Evolutionary conservation across 2,329 filamentous ascomycete species (phyloP), one percentile per base, ranked within the genome.

Genomic region (Apiospora arundinis): DNA sequence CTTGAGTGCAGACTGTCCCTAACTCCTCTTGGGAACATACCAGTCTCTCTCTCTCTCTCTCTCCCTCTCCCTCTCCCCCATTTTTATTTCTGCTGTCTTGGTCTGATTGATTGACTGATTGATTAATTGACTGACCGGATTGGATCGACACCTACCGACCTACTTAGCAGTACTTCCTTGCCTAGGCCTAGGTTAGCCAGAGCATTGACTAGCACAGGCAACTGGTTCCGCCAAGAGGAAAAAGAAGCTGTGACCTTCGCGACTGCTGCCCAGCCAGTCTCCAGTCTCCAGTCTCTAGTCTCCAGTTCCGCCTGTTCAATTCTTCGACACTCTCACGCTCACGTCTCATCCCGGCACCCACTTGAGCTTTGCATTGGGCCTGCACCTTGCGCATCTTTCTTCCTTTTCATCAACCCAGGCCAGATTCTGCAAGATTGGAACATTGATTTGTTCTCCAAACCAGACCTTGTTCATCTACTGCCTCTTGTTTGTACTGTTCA

Each of bases 321-420:
- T 40, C 32, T 40, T 40, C 56, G 14, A 63, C 28, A 28, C 37
- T 32, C 56, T 40, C 21, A 21, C 56, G n/a, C 32, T 60, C 52
- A 37, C 56, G 32, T 63, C 56, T 23, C 56, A 63, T 63, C 56
- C 56, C 32, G 32, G 56, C 56, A 63, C 56, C 56, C 56, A 63
- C 56, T 63, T 63, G 56, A 63, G 56, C 56, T 63, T 63, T 63
- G 32, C 52, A 60, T 60, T 60, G 52, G 52, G 52, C 52, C 28
- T 60, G 52, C 52, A 60, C 52, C 56, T 40, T 40, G 56, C 56
- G 56, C 56, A 63, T 63, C 32, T n/a, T 63, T 63, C 56, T 63
- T 63, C 32, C 56, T 40, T n/a, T 63, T 63, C 56, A 63, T 63
- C 56, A 63, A 40, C 32, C 56, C 56, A 63, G 28, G 11, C 56